Evolutionary conservation across 441 rosid species (phyloP).

Genomic region (Euphorbia celastroides): DNA sequence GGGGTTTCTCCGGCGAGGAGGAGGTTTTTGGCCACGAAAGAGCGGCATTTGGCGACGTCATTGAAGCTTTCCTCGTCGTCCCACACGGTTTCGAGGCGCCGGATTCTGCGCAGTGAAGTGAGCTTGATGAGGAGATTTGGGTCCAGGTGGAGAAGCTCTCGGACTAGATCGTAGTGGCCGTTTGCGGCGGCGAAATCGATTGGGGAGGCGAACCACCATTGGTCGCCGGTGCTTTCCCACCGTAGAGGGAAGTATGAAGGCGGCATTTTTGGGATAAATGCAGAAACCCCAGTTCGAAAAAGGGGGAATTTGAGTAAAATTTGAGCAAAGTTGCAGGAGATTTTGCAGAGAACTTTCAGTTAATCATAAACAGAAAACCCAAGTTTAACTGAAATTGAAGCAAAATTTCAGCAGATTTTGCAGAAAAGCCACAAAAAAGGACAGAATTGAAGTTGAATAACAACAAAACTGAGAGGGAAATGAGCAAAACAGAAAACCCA

Average conservation of each 20-base stretch:
- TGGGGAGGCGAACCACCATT: slow-evolving; percentile 99
- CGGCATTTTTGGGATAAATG: slow-evolving; percentile 35
- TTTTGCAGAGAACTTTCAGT: no score
- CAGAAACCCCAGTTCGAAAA: background rate
- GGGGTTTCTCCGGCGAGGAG: slow-evolving; percentile 41
- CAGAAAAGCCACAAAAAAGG: no score
- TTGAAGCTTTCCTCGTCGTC: slow-evolving; percentile 62
- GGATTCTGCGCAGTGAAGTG: slow-evolving; percentile 91
- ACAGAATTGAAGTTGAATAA: no score
- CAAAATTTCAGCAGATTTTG: no score
- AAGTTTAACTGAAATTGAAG: no score
- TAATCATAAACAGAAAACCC: no score
- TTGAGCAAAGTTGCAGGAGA: no score
- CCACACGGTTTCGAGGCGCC: slow-evolving; percentile 98
- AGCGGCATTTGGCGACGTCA: slow-evolving; percentile 63
- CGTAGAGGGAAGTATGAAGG: slow-evolving; percentile 83
- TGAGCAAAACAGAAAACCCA: background rate
- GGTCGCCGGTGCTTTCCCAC: slow-evolving; percentile 99
- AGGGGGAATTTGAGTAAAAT: no score
- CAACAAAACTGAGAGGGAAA: no score
- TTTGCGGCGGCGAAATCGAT: slow-evolving; percentile 97
- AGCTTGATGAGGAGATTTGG: slow-evolving; percentile 88
- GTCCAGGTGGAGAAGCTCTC: slow-evolving; percentile 80
- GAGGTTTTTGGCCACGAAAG: slow-evolving; percentile 58
- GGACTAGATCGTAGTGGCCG: slow-evolving; percentile 77